Base-by-base conservation (phyloP, 768 basidiomycete genomes). In the Leccinum variicolor region DNA sequence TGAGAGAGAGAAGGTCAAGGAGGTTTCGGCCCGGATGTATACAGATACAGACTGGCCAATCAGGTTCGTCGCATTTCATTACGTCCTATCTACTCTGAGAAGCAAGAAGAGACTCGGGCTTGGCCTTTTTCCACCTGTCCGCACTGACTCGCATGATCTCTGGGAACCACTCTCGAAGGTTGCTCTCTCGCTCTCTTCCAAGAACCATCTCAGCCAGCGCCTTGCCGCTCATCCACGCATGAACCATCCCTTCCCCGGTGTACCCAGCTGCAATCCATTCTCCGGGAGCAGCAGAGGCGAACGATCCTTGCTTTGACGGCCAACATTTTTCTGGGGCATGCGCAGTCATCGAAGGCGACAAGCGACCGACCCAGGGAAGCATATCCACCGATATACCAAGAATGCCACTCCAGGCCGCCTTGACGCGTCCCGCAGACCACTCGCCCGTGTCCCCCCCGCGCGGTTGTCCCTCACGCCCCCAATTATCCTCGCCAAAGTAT, bases 201-300 rank as follows among this genome's bases (percentile, higher is more conserved):
- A 84, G 66, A 10, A 90, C 68, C 86, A 87, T 86, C 52, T 73
- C 70, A 17, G 81, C 85, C 6, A 87, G 69, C 1, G 83, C 84
- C 56, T 78, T 79, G 15, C 83, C 87, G 53, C 83, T 76, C 74
- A 85, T 69, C 85, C 86, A 87, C 0, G 84, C 86, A 58, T 87
- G 82, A 3, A 80, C 81, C 87, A 89, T 88, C 3, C 88, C 88
- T 63, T 90, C 88, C 0, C 87, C 88, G 2, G 80, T 76, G 66
- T 84, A 90, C 17, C 87, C 88, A 3, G 85, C 87, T 25, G 83
- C 77, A 23, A 90, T 80, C 88, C 88, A 89, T 68, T 90, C 88
- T 13, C 86, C 87, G 1, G 84, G 73, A 0, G 66, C 58, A 9
- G 76, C 73, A 45, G 61, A 56, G 8, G 58, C 33, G 13, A 48